Conservation (phyloP, 805 yeast species). For the Tetrapisispora arboricola region DNA sequence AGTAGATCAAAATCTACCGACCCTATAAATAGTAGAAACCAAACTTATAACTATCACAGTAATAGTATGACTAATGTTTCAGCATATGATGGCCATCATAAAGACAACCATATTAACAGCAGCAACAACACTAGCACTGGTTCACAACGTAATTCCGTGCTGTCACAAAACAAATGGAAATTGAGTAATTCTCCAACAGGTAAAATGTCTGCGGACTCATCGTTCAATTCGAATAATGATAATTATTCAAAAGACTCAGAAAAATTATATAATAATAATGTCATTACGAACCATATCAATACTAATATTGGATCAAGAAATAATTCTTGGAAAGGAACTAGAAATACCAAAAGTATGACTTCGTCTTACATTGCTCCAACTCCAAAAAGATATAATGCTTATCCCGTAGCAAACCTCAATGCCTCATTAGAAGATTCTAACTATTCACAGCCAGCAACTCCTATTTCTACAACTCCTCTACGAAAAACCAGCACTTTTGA, state of each 20-base stretch:
- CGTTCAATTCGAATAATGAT: background rate
- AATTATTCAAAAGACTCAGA: background rate
- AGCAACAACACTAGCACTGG: background rate
- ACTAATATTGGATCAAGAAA: background rate
- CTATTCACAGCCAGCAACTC: background rate
- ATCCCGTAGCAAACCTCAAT: background rate
- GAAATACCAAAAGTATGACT: background rate
- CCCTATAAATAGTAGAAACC: background rate
- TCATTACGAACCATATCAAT: background rate
- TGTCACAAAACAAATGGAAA: slow-evolving; percentile 12
- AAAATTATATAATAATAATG: background rate
- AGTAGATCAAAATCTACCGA: slow-evolving; percentile 16
- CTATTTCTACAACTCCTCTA: background rate
- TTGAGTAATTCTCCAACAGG: slow-evolving; percentile 4
- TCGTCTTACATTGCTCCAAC: slow-evolving; percentile 4
- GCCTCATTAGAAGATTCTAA: background rate
- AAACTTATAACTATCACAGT: background rate
- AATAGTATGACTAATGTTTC: background rate
- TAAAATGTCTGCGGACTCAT: background rate
- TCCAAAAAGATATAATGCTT: slow-evolving; percentile 2
- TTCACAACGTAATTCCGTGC: background rate
- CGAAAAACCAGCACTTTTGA: background rate
- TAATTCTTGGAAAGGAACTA: slow-evolving; percentile 1
- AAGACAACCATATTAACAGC: background rate
- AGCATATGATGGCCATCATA: background rate